phyloP scores from a whole-genome alignment of 305 asterid species.

The Striga hermonthica region DNA sequence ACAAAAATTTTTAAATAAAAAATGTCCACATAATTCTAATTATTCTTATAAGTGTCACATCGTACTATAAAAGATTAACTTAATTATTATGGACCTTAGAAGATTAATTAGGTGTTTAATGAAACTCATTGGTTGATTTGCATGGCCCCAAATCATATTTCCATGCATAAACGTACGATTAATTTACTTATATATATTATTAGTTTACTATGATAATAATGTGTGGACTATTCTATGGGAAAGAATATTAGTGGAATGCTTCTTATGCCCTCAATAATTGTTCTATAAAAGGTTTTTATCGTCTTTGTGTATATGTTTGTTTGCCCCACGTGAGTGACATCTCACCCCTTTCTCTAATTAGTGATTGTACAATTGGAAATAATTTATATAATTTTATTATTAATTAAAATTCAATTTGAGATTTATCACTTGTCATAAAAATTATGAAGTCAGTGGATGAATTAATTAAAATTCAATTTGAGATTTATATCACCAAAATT shows the following conservation, averaged over 20 bases:
- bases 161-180: slow-evolving; percentile 35
- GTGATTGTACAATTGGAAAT: background rate
- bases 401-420: no score
- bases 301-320: slow-evolving; percentile 41
- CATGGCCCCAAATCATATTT: slow-evolving; percentile 34
- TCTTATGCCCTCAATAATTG: no score
- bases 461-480: background rate
- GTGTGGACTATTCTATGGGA: slow-evolving; percentile 23
- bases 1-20: no score
- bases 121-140: slow-evolving; percentile 33
- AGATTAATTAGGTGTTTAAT: slow-evolving; percentile 33
- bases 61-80: no score
- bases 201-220: background rate
- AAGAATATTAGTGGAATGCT: slow-evolving; percentile 26
- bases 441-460: no score
- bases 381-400: background rate
- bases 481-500: no score
- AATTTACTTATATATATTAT: background rate
- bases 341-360: slow-evolving; percentile 50
- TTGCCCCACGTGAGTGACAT: slow-evolving; percentile 80
- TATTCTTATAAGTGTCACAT: no score
- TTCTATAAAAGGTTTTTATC: slow-evolving; percentile 33
- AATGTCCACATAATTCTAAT: no score
- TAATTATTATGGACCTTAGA: no score
- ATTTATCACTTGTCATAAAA: no score